These are phyloP conservation scores for Grosmannia penicillata DNA, from an alignment of 2,329 filamentous ascomycete genomes.

Conservation along the genomic window DNA sequence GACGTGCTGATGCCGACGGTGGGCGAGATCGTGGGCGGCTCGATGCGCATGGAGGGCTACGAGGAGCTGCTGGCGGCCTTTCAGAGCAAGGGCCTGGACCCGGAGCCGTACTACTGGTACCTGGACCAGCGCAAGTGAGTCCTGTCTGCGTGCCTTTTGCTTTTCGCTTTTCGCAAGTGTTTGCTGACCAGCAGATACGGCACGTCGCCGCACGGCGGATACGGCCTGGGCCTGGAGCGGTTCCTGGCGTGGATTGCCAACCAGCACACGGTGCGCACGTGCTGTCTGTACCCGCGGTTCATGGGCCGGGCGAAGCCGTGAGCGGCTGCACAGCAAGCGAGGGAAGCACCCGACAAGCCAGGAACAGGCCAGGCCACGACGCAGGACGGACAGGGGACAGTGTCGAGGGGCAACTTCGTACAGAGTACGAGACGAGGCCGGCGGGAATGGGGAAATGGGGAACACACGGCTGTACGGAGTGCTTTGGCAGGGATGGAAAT, in stretches of 20 bases:
- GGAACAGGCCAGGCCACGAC: no score
- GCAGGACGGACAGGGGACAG: background rate
- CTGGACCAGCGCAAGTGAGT: slow-evolving; percentile 89
- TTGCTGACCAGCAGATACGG: slow-evolving; percentile 51
- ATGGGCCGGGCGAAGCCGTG: slow-evolving; percentile 70
- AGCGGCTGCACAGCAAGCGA: no score
- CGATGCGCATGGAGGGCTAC: slow-evolving; percentile 88
- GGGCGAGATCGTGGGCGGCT: slow-evolving; percentile 91
- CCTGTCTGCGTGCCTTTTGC: background rate
- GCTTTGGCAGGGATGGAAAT: no score
- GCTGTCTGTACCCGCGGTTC: slow-evolving; percentile 66
- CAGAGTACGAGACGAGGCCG: no score
- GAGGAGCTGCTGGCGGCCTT: slow-evolving; percentile 84
- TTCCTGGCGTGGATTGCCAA: slow-evolving; percentile 51
- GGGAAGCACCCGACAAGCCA: no score
- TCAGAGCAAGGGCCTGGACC: slow-evolving; percentile 70
- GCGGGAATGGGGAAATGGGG: no score
- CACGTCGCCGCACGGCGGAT: slow-evolving; percentile 21
- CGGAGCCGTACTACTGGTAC: slow-evolving; percentile 93
- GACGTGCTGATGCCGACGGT: slow-evolving; percentile 80
- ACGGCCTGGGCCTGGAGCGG: slow-evolving; percentile 64
- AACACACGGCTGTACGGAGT: no score
- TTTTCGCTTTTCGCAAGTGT: background rate
- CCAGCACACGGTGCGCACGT: slow-evolving; percentile 48
- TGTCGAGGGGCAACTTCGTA: no score